phyloP scores from a whole-genome alignment of 768 basidiomycete species.

The Lactarius vividus region DNA sequence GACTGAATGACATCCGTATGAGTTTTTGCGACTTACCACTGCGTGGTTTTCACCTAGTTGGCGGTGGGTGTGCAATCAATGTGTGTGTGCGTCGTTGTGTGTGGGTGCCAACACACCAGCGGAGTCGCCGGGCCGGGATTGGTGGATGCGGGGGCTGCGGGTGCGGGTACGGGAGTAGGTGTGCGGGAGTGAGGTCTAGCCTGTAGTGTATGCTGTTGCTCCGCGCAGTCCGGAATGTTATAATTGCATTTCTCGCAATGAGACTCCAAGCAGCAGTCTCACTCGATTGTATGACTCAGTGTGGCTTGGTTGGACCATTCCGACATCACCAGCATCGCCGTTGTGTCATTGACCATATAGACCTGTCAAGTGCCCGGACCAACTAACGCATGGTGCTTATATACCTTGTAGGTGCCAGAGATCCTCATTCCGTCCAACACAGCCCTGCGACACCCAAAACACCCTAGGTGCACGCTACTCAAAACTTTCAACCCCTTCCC shows the following conservation, averaged over 20 bases:
- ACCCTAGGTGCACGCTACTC: neutral
- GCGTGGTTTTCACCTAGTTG: neutral
- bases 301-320: neutral
- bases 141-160: neutral
- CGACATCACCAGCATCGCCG: neutral
- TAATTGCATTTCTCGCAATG: neutral
- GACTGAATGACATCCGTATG: neutral
- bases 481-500: neutral
- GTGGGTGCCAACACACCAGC: neutral
- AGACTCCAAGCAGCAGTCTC: neutral
- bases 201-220: no score
- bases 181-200: no score
- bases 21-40: no score
- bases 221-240: neutral
- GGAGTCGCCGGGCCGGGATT: neutral
- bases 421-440: neutral
- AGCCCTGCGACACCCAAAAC: neutral
- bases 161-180: neutral
- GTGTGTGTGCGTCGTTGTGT: neutral
- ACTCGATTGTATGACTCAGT: neutral
- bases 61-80: neutral
- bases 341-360: no score
- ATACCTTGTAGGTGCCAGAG: neutral
- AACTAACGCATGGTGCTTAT: neutral
- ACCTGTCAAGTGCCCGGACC: conserved; percentile 3